Evolutionary conservation across 371 early-diverging fungal species (phyloP), one percentile per base, ranked within the genome.

Genomic region (Mortierella sp.): DNA sequence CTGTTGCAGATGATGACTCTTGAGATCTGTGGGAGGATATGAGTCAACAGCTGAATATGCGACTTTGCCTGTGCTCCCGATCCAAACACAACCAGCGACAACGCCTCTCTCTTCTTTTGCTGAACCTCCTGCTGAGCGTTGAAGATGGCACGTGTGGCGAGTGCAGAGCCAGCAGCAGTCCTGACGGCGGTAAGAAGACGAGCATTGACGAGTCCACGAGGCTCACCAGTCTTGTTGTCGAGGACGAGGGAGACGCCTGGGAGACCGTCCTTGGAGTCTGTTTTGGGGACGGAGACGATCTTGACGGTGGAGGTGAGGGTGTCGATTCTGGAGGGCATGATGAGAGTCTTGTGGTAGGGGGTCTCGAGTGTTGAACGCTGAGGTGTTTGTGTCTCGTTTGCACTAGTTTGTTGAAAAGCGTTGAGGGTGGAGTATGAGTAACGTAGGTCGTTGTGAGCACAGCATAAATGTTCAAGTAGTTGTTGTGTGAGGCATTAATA

Each of bases 151-250:
- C 84, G 86, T 1, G 93, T 92, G 19, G 92, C 91, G 43, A 93
- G 73, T 11, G 91, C 93, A 9, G 92, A 92, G 10, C 92, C 92
- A 51, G 93, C 92, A 19, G 93, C 93, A 40, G 93, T 93, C 28
- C 93, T 83, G 14, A 92, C 80, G 46, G 93, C 93, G 1, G 93
- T 93, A 13, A 92, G 75, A 19, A 88, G 87, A 3, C 84, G 89
- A 24, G 91, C 92, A 75, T 93, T 92, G 87, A 93, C 89, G 3
- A 93, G 82, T 31, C 92, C 91, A 31, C 89, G 78, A 6, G 90
- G 89, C 31, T 83, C 83, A 9, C 90, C 92, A 0, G 91, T 90
- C 5, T 79, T 75, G 80, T 91, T 90, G 78, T 93, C 87, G 61
- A 93, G 55, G 11, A 93, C 92, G 5, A 91, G n/a, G 1, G 85